These are phyloP conservation scores for Monoraphidium neglectum DNA, from an alignment of 139 green algal genomes.

Conservation along the genomic window DNA sequence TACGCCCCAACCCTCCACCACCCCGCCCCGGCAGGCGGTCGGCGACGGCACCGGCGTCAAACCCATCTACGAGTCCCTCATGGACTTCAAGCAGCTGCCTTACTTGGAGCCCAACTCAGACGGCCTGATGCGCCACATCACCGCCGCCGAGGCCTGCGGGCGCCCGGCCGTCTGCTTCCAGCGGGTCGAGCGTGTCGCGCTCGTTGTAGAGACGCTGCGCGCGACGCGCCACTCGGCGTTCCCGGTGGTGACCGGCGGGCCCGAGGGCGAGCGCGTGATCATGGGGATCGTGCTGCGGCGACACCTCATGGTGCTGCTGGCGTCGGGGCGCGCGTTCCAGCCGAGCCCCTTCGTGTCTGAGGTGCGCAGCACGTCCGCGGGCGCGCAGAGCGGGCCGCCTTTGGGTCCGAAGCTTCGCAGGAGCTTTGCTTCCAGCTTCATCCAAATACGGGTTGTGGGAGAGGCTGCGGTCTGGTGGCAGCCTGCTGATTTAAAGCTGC, in stretches of 20 bases:
- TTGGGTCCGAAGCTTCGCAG: too few species aligned
- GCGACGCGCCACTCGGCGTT: constrained; percentile 67
- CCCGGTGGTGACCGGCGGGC: constrained; percentile 47
- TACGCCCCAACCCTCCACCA: background rate
- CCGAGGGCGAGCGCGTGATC: constrained; percentile 37
- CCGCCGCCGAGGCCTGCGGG: constrained; percentile 53
- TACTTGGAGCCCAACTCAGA: constrained; percentile 44
- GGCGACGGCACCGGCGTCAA: constrained; percentile 68
- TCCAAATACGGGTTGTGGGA: too few species aligned
- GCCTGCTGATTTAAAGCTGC: too few species aligned
- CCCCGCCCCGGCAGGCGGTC: constrained; percentile 42
- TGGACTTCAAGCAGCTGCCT: constrained; percentile 61
- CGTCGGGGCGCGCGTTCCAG: constrained; percentile 38
- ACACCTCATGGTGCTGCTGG: constrained; percentile 65
- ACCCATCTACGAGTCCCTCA: constrained; percentile 68
- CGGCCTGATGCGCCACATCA: constrained; percentile 59
- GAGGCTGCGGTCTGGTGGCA: too few species aligned
- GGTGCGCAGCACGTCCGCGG: constrained; percentile 25
- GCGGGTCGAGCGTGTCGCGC: constrained; percentile 52
- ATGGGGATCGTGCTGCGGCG: constrained; percentile 59
- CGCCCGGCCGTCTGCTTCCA: constrained; percentile 47
- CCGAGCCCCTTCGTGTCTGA: constrained; percentile 26
- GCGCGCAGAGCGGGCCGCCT: background rate
- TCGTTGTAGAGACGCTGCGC: constrained; percentile 47
- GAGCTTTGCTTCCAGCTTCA: background rate